phyloP scores from a whole-genome alignment of 2,329 filamentous ascomycete species.

The Talaromyces sp. region DNA sequence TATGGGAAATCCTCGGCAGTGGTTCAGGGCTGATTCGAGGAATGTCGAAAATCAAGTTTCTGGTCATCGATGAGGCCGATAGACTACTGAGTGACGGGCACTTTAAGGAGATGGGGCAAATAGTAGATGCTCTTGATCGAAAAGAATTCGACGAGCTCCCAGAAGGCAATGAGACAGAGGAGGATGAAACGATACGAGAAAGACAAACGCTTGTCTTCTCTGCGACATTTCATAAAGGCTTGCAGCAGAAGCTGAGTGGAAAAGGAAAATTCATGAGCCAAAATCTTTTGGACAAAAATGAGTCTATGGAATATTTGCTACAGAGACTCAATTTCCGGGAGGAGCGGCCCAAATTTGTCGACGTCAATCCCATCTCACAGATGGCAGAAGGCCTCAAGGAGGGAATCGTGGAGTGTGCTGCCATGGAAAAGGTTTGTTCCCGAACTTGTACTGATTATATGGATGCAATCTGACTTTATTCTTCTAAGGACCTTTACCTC shows the following conservation, averaged over 20 bases:
- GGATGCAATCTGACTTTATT: not conserved
- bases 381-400: conserved; percentile 85
- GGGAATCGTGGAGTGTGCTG: conserved; percentile 84
- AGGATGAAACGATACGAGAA: conserved; percentile 17
- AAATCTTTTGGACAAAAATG: conserved; percentile 63
- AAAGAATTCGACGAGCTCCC: conserved; percentile 39
- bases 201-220: conserved; percentile 95
- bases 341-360: conserved; percentile 80
- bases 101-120: conserved; percentile 90
- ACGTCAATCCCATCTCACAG: conserved; percentile 81
- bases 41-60: conserved; percentile 69
- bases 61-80: conserved; percentile 93
- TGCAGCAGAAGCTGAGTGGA: conserved; percentile 85
- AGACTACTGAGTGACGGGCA: conserved; percentile 85
- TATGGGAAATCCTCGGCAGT: conserved; percentile 89
- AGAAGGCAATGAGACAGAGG: conserved; percentile 39
- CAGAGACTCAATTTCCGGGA: conserved; percentile 84
- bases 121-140: conserved; percentile 73
- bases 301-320: conserved; percentile 89
- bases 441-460: not conserved
- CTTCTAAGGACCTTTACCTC: conserved; percentile 72
- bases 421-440: conserved; percentile 74
- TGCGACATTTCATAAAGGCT: conserved; percentile 84
- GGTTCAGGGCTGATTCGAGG: conserved; percentile 63
- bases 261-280: conserved; percentile 57